Conservation (phyloP, 1,139 yeast species). For the Yamadazyma siamensis region DNA sequence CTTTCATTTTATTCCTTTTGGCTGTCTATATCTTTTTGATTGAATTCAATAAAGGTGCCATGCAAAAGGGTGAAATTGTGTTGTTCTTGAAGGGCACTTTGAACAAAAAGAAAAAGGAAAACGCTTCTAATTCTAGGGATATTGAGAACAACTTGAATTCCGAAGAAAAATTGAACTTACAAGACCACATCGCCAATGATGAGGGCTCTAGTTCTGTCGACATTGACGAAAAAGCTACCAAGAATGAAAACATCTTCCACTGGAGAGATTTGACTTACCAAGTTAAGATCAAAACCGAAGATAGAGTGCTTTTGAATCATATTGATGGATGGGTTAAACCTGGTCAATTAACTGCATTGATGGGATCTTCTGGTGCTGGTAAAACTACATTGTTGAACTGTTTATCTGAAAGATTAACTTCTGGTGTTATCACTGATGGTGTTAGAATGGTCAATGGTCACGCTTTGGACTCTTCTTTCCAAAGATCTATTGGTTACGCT, state of each 20-base stretch:
- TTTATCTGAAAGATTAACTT: slow-evolving; percentile 33
- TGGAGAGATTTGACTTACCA: slow-evolving; percentile 44
- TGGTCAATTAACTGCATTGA: slow-evolving; percentile 35
- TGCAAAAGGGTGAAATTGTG: slow-evolving; percentile 80
- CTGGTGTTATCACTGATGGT: slow-evolving; percentile 33
- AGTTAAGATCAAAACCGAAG: slow-evolving; percentile 35
- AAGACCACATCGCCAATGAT: slow-evolving; percentile 16
- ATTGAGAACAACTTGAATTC: slow-evolving; percentile 12
- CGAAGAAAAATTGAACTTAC: slow-evolving; percentile 17
- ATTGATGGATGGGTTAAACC: slow-evolving; percentile 55
- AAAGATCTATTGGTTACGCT: slow-evolving; percentile 40
- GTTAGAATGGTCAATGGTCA: slow-evolving; percentile 36
- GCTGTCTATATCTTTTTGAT: slow-evolving; percentile 53
- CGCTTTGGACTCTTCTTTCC: slow-evolving; percentile 32
- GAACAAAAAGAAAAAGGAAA: slow-evolving; percentile 21
- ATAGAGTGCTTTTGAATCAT: slow-evolving; percentile 50
- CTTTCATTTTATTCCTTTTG: slow-evolving; percentile 54
- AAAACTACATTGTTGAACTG: slow-evolving; percentile 38
- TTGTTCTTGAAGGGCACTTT: slow-evolving; percentile 49
- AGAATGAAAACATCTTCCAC: slow-evolving; percentile 30
- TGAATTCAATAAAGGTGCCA: slow-evolving; percentile 68
- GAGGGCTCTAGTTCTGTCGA: slow-evolving; percentile 13
- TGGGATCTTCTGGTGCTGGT: slow-evolving; percentile 42
- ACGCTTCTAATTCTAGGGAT: slow-evolving; percentile 9
- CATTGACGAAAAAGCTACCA: slow-evolving; percentile 5